Evolutionary conservation across 2,329 filamentous ascomycete genomes (phyloP).

Genomic region (Xylaria polymorpha): DNA sequence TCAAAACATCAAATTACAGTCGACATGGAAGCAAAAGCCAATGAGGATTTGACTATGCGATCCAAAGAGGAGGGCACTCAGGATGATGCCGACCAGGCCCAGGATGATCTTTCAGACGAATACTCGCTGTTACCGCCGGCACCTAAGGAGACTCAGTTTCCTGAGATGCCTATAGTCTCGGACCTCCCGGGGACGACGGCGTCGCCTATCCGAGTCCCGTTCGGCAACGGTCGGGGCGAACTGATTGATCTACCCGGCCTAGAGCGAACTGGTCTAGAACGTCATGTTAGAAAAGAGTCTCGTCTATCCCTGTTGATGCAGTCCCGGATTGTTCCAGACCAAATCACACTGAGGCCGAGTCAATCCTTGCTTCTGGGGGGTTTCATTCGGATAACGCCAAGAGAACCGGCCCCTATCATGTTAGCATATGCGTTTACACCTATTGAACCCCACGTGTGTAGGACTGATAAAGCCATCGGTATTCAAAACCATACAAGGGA

Average conservation of each 20-base stretch:
- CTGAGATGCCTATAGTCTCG: constrained; percentile 87
- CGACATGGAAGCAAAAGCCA: constrained; percentile 46
- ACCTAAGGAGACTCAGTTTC: constrained; percentile 78
- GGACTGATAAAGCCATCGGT: constrained; percentile 80
- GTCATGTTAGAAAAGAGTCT: constrained; percentile 74
- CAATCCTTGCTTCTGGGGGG: constrained; percentile 88
- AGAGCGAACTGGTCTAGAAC: constrained; percentile 76
- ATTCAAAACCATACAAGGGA: constrained; percentile 74
- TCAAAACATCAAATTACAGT: constrained; percentile 54
- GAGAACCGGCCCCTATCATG: constrained; percentile 71
- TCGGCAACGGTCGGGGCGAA: constrained; percentile 86
- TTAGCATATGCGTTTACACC: constrained; percentile 90
- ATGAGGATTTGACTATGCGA: constrained; percentile 4
- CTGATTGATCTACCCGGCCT: constrained; percentile 93
- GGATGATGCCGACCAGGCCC: constrained; percentile 41
- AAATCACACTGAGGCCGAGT: constrained; percentile 76
- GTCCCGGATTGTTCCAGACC: constrained; percentile 76
- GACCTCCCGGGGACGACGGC: constrained; percentile 92
- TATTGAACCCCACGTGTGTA: constrained; percentile 78
- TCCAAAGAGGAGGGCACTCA: neutral
- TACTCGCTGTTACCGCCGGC: constrained; percentile 78
- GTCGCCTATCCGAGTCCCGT: constrained; percentile 92
- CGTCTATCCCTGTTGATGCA: constrained; percentile 81
- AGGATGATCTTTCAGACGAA: constrained; percentile 52
- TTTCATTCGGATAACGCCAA: constrained; percentile 86